These are phyloP conservation scores for Fusarium continuum DNA, from an alignment of 2,329 filamentous ascomycete genomes.

Conservation along the genomic window DNA sequence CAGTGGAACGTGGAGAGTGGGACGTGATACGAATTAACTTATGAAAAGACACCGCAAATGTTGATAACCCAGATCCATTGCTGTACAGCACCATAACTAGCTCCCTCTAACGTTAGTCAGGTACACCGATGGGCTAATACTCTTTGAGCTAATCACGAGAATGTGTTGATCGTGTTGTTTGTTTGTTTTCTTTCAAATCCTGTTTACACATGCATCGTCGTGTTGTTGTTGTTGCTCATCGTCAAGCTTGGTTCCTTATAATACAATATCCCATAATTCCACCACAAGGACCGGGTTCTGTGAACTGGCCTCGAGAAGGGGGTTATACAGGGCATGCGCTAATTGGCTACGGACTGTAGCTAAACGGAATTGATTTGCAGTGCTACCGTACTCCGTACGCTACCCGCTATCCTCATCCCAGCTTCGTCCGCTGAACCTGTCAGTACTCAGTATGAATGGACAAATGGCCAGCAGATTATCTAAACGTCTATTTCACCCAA, in stretches of 20 bases:
- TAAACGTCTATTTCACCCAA: slow-evolving; percentile 8
- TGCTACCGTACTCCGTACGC: slow-evolving; percentile 18
- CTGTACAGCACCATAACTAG: slow-evolving; percentile 2
- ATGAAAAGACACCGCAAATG: slow-evolving; percentile 27
- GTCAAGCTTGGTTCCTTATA: neutral
- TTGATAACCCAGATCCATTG: too few species aligned
- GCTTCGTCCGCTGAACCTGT: neutral
- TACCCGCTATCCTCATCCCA: slow-evolving; percentile 20
- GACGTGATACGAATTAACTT: too few species aligned
- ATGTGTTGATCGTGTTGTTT: neutral
- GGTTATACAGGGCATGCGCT: slow-evolving; percentile 16
- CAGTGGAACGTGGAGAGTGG: slow-evolving; percentile 38
- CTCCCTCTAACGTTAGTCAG: slow-evolving; percentile 13
- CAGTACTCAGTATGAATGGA: neutral
- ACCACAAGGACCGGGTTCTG: slow-evolving; percentile 26
- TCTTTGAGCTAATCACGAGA: neutral
- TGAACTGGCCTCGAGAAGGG: slow-evolving; percentile 27
- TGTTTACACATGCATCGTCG: neutral
- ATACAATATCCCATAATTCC: slow-evolving; percentile 13
- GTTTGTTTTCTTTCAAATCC: slow-evolving; percentile 3
- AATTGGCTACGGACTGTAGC: slow-evolving; percentile 28
- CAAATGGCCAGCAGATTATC: slow-evolving; percentile 5
- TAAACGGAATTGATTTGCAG: slow-evolving; percentile 21
- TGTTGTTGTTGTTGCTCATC: slow-evolving; percentile 5
- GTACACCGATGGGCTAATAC: neutral